Conservation (phyloP, 108 stramenopile genomes). For the Ochromonas danica region DNA sequence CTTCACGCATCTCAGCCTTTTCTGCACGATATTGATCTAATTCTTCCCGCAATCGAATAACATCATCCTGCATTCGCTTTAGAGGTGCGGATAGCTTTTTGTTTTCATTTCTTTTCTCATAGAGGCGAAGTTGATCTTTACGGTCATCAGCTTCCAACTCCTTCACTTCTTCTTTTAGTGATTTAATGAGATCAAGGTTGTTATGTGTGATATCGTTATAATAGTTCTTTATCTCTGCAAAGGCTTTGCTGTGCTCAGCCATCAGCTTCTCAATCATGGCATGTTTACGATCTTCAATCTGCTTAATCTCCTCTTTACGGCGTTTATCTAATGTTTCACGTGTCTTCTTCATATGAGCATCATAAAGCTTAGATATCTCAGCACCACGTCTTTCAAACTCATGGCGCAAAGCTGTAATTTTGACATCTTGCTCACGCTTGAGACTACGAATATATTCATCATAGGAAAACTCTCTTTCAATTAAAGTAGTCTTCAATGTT, state of each 20-base stretch:
- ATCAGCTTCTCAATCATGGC: conserved; percentile 58
- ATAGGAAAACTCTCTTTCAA: conserved; percentile 59
- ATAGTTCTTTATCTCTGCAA: conserved; percentile 68
- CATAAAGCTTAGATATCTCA: conserved; percentile 50
- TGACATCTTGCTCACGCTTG: conserved; percentile 61
- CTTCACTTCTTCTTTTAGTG: conserved; percentile 59
- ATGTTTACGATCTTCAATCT: conserved; percentile 58
- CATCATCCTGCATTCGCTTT: conserved; percentile 54
- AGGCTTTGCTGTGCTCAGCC: conserved; percentile 63
- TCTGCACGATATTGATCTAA: conserved; percentile 56
- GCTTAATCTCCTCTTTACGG: conserved; percentile 54
- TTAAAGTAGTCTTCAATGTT: conserved; percentile 47
- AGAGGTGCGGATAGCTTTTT: conserved; percentile 62
- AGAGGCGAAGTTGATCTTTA: conserved; percentile 60
- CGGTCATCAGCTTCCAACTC: conserved; percentile 60
- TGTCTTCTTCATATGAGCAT: conserved; percentile 39
- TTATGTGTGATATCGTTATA: conserved; percentile 72
- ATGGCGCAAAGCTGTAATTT: conserved; percentile 55
- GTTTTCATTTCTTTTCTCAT: conserved; percentile 62
- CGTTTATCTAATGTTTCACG: conserved; percentile 55
- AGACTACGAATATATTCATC: conserved; percentile 60
- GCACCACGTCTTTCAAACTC: conserved; percentile 58
- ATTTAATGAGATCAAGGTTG: conserved; percentile 68
- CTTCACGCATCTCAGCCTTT: conserved; percentile 49
- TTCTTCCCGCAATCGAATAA: conserved; percentile 49